Evolutionary conservation across 352 stramenopile genomes (phyloP).

Genomic region (Pythium monospermum): DNA sequence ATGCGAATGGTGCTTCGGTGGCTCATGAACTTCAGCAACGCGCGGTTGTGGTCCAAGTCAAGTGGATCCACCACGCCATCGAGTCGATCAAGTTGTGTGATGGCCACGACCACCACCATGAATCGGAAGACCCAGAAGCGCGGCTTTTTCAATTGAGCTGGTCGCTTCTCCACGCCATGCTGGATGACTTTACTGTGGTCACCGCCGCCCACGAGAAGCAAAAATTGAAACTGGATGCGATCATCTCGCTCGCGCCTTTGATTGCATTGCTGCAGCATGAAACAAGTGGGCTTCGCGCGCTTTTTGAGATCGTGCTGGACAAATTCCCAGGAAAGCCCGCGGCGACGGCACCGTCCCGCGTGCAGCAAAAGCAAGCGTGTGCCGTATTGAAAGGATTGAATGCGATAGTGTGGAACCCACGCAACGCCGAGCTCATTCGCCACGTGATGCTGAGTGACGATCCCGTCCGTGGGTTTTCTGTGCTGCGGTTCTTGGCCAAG

Average conservation of each 20-base stretch:
- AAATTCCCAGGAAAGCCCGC: slow-evolving; percentile 27
- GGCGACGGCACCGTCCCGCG: slow-evolving; percentile 3
- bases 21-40: slow-evolving; percentile 16
- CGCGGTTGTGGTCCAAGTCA: slow-evolving; percentile 33
- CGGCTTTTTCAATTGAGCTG: slow-evolving; percentile 60
- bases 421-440: slow-evolving; percentile 44
- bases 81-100: slow-evolving; percentile 42
- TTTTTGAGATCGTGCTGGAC: slow-evolving; percentile 49
- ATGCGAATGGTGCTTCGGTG: background rate
- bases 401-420: slow-evolving; percentile 47
- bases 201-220: slow-evolving; percentile 20
- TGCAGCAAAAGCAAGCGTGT: slow-evolving; percentile 36
- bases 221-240: slow-evolving; percentile 32
- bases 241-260: slow-evolving; percentile 37
- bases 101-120: slow-evolving; percentile 5
- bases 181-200: slow-evolving; percentile 40
- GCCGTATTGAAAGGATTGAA: slow-evolving; percentile 38
- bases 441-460: slow-evolving; percentile 33
- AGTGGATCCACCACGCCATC: slow-evolving; percentile 53
- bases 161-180: slow-evolving; percentile 50
- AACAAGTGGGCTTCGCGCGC: slow-evolving; percentile 35
- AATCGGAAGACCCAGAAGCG: background rate
- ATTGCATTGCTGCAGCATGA: slow-evolving; percentile 45
- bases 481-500: slow-evolving; percentile 46
- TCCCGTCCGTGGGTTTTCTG: slow-evolving; percentile 4